phyloP scores from a whole-genome alignment of 257 asterid species.

The Nicotiana benthamiana region DNA sequence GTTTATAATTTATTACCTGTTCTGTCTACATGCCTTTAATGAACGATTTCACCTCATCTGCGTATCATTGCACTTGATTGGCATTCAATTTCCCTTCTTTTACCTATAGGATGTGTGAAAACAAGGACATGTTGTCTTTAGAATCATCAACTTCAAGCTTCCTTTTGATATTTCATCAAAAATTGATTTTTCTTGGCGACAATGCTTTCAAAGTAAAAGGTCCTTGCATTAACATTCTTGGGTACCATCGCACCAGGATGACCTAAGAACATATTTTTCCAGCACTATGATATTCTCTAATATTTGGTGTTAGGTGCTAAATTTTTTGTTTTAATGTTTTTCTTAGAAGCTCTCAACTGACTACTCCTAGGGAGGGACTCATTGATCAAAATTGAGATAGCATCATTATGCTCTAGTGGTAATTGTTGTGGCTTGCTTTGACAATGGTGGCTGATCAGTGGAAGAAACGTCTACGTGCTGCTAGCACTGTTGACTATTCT shows the following conservation, averaged over 20 bases:
- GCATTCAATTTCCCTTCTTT: not conserved
- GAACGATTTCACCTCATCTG: not conserved
- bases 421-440: constrained; percentile 20
- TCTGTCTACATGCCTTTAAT: not conserved
- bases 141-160: not conserved
- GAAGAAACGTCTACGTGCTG: constrained; percentile 50
- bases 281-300: not conserved
- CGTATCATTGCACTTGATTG: not conserved
- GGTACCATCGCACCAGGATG: not conserved
- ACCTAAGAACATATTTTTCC: not conserved
- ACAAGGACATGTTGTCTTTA: not conserved
- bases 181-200: not conserved
- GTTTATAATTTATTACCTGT: not conserved
- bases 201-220: not conserved
- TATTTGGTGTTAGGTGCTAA: not conserved
- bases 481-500: constrained; percentile 47
- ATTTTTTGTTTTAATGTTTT: not conserved
- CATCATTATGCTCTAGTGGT: constrained; percentile 17
- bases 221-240: not conserved
- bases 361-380: constrained; percentile 7
- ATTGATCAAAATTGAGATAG: constrained; percentile 15
- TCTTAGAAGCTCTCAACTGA: not conserved
- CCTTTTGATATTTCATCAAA: not conserved
- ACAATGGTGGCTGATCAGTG: constrained; percentile 75
- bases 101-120: not conserved